Evolutionary conservation across 2,329 filamentous ascomycete species (phyloP).

Genomic region (Bipolaris cookei): DNA sequence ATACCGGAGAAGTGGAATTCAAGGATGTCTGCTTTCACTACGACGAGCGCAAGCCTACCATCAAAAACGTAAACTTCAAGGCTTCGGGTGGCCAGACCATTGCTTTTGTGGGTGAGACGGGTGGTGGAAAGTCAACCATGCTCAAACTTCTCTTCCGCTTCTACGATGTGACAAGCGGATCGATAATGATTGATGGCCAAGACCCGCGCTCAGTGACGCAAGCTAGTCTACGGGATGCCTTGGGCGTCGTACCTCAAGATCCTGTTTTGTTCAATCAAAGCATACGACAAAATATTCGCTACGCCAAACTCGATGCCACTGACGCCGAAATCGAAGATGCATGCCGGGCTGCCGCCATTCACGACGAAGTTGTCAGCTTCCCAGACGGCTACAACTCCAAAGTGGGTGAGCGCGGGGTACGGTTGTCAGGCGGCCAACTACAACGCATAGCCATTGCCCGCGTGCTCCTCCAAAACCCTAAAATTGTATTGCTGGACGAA

Average conservation of each 20-base stretch:
- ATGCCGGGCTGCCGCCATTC: constrained; percentile 66
- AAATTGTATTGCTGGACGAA: constrained; percentile 85
- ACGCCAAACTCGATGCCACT: constrained; percentile 66
- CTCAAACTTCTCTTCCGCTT: constrained; percentile 66
- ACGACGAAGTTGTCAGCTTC: constrained; percentile 68
- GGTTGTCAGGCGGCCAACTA: constrained; percentile 68
- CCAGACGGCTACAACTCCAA: constrained; percentile 52
- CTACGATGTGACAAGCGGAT: constrained; percentile 63
- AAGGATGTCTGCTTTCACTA: constrained; percentile 63
- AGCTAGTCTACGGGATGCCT: constrained; percentile 62
- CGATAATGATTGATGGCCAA: constrained; percentile 64
- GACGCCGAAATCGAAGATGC: constrained; percentile 66
- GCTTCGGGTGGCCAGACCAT: constrained; percentile 62
- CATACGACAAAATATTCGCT: constrained; percentile 69
- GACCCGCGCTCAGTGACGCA: constrained; percentile 66
- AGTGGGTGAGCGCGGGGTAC: constrained; percentile 50
- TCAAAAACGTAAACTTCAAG: constrained; percentile 58
- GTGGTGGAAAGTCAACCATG: constrained; percentile 67
- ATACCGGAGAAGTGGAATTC: constrained; percentile 60
- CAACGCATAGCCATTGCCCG: constrained; percentile 73
- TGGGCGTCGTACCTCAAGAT: constrained; percentile 71
- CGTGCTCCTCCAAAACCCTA: constrained; percentile 78
- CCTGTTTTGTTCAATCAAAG: constrained; percentile 69
- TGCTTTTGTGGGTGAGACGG: constrained; percentile 67
- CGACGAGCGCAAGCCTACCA: constrained; percentile 58